phyloP scores from a whole-genome alignment of 2,329 filamentous ascomycete species.

The Aaosphaeria arxii region DNA sequence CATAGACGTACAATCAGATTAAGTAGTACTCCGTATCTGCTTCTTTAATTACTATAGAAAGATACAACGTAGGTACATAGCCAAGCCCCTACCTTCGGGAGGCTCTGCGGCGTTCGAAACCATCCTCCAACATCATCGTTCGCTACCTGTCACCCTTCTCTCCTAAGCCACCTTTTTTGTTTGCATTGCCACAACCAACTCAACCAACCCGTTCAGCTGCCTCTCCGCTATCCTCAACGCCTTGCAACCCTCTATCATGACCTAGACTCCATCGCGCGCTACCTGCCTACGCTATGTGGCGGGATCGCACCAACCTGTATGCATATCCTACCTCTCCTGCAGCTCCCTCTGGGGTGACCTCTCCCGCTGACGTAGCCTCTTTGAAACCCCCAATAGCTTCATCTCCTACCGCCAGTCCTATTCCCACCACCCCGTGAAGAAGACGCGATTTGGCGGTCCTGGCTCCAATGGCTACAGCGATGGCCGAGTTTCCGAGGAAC shows the following conservation, averaged over 20 bases:
- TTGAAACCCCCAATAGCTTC: conserved; percentile 59
- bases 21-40: too few relatives aligned
- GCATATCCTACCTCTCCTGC: conserved; percentile 16
- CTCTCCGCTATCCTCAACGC: not conserved
- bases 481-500: conserved; percentile 56
- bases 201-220: not conserved
- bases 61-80: not conserved
- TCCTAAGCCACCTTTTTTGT: not conserved
- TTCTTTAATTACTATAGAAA: too few relatives aligned
- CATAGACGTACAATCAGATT: too few relatives aligned
- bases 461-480: conserved; percentile 54
- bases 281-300: conserved; percentile 74
- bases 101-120: not conserved
- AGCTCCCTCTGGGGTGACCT: not conserved
- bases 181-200: not conserved
- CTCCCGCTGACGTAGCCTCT: conserved; percentile 33
- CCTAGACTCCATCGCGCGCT: conserved; percentile 17
- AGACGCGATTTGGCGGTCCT: conserved; percentile 58
- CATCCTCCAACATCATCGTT: not conserved
- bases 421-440: conserved; percentile 86
- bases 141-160: not conserved
- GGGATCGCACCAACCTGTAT: conserved; percentile 98
- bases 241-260: conserved; percentile 20
- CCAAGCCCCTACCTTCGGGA: not conserved
- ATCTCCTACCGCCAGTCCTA: conserved; percentile 99